These are phyloP conservation scores for Glaciozyma antarctica DNA, from an alignment of 768 basidiomycete genomes.

Conservation along the genomic window DNA sequence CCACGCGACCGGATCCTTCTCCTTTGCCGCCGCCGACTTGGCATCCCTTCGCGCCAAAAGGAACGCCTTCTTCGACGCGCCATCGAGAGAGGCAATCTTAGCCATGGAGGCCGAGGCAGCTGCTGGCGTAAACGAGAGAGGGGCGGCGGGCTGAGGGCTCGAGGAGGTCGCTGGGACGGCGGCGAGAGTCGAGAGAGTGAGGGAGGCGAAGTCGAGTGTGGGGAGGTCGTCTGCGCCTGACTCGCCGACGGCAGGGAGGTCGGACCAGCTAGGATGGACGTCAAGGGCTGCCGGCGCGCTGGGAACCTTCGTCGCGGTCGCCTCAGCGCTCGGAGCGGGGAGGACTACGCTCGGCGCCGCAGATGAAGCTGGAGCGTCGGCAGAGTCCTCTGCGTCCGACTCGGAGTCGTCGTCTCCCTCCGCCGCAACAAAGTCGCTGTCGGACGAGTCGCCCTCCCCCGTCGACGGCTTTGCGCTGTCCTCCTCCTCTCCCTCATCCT, in stretches of 20 bases:
- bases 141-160: background rate
- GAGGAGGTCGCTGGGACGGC: conserved; percentile 2
- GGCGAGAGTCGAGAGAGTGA: conserved; percentile 12
- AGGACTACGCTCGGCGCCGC: background rate
- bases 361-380: background rate
- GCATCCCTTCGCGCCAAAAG: conserved; percentile 2
- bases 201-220: conserved; percentile 11
- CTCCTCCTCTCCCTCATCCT: conserved; percentile 4
- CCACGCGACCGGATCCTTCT: conserved; percentile 19
- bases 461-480: background rate
- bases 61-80: conserved; percentile 12
- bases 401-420: background rate
- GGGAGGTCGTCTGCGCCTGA: conserved; percentile 13
- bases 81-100: background rate
- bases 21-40: conserved; percentile 20
- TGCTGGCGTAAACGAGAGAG: background rate
- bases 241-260: conserved; percentile 9
- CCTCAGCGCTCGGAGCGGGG: background rate
- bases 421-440: background rate
- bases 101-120: background rate
- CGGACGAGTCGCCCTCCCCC: background rate
- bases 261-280: conserved; percentile 11
- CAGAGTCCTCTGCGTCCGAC: background rate
- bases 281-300: background rate
- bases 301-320: background rate